Base-by-base conservation (phyloP, 371 early-diverging fungal species). In the Mortierella sp. region DNA sequence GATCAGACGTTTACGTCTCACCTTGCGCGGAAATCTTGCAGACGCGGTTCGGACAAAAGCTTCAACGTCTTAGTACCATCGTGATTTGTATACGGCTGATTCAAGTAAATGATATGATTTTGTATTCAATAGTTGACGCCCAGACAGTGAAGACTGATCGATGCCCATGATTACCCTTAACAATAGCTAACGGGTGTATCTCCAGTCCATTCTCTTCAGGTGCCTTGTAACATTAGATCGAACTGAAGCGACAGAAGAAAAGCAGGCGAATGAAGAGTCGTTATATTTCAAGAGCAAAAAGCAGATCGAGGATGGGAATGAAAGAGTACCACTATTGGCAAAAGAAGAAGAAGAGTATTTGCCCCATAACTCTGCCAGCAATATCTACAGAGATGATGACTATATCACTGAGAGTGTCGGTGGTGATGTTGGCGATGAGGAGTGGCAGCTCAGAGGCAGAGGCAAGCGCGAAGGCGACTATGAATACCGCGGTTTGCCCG, bases 11-110 rank as follows among this genome's bases (percentile, higher is more conserved):
- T 7, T 43, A 61, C 19, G 32, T 74, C 3, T 67, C 64, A 8
- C 53, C 70, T 1, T 78, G 74, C 32, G 58, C 53, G 16, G 67
- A 70, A 24, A 66, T 78, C 15, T 41, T 78, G 57, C 59, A 67
- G 32, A 16, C 52, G 10, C 70, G 67, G 5, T 78, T 73, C 32
- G 79, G 79, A 40, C 65, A 58, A 19, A 70, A 63, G 5, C 73
- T 78, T 22, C 70, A 70, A n/a, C 63, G 70, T 16, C 69, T 78
- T 28, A 70, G 70, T 6, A 62, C 65, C 16, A 48, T 74, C 5
- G 60, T 79, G 22, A 48, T 79, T 22, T 79, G 68, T 50, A 74
- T 74, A 22, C 70, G 80, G 1, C 21, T 79, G 45, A 79, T 79
- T 11, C 80, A 79, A 64, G 74, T 74, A 65, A 53, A 52, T 33